Evolutionary conservation across 2,329 filamentous ascomycete species (phyloP), one percentile per base, ranked within the genome.

Genomic region (Fusarium sp.): DNA sequence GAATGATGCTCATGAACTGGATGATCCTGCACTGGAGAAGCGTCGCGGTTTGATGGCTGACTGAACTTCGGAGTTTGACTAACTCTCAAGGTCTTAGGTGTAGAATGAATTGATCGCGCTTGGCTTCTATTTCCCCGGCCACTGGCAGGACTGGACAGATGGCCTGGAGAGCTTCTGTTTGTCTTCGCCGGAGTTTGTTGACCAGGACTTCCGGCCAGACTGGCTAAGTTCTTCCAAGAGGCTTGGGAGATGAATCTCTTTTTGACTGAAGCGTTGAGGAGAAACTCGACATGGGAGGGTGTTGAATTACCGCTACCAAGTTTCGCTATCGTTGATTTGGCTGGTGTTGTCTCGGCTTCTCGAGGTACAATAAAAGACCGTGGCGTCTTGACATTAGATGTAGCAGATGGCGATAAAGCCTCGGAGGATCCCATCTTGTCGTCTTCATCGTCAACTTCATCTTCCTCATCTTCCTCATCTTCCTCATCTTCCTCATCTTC

Each of bases 191-290:
- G 17, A 7, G n/a, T 49, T 28, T 35, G 56, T 28, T 28, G 19
- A n/a, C 54, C 17, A 19, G 47, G 52, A 14, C 37, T 59, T 15
- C 49, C 40, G 10, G 66, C 40, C 44, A 68, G 45, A 11, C 46
- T 53, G 24, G 65, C 65, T n/a, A 68, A 54, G 22, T 56, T 73
- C 33, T 66, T 61, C 76, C 68, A 75, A 13, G 73, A 70, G 8
- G 62, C 71, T 22, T 67, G 59, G 14, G 75, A 69, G 22, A 76
- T 67, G 26, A 73, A 57, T 5, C 52, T 68, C 47, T 71, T 70
- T 46, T 70, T 69, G 9, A 75, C 35, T 11, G 75, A 70, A 32
- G 47, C 53, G 22, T 66, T 75, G 2, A 76, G 51, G 17, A 74
- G 70, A 33, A 67, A 69, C 4, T 62, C 65, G 9, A 53, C 41